Base-by-base conservation (phyloP, 179 eudicot species). In the Nepenthes alata region DNA sequence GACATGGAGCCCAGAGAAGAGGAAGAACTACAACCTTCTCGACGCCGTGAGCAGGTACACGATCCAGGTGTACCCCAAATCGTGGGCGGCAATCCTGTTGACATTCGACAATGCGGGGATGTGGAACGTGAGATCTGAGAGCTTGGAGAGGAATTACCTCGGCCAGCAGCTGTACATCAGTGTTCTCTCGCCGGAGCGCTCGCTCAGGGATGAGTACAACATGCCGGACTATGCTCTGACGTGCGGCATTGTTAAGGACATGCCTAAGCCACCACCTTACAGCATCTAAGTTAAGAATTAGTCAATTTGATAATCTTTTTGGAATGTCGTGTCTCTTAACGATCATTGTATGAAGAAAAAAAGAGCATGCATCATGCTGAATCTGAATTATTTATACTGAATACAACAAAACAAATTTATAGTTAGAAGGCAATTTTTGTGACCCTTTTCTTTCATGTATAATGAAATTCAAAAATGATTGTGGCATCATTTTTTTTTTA, bases 111-210 rank as follows among this genome's bases (percentile, higher is more conserved):
- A 87, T 47, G 78, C 80, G 0, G 95, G 95, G 2, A 78, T 87
- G 88, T 86, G 95, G 95, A 86, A 73, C 63, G 9, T 87, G 64
- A 75, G 95, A 52, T 77, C 81, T 0, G 72, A 70, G 59, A 10
- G 55, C 1, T 12, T 70, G 9, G 88, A 85, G 53, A 72, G 82
- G 54, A 71, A 68, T 4, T 85, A 87, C 61, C 63, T 87, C 35
- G 95, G 95, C 2, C 83, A 85, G 53, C 86, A 87, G 55, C 74
- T 87, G 58, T 87, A 87, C 72, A 37, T 87, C 12, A 87, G 95
- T 25, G 85, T 82, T 2, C 75, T 62, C 1, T 75, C 83, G 0
- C 79, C 86, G 0, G 77, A 60, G 2, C 59, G 65, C 0, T 75
- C 86, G 3, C 68, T 74, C 11, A 67, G 83, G 9, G 95, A 87